Evolutionary conservation across 345 rosid species (phyloP).

Genomic region (Camelina neglecta): DNA sequence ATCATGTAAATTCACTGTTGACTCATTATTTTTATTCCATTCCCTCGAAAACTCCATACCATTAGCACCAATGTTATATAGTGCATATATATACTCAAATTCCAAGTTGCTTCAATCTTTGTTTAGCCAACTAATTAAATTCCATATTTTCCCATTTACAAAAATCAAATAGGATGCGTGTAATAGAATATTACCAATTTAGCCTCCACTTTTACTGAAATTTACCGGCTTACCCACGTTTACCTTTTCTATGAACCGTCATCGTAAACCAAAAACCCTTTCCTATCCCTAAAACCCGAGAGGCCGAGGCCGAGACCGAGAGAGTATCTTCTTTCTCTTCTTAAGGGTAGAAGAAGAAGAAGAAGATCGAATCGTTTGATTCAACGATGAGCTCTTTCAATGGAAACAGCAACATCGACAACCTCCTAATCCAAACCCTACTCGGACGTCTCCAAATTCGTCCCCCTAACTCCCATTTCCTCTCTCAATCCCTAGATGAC

Average conservation of each 20-base stretch:
- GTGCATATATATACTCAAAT: no score
- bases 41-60: no score
- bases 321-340: not conserved
- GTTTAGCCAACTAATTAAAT: not conserved
- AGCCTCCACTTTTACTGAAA: not conserved
- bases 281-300: constrained; percentile 41
- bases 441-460: constrained; percentile 89
- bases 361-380: constrained; percentile 2
- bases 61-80: no score
- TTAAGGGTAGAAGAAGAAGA: not conserved
- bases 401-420: constrained; percentile 65
- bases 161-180: not conserved
- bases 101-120: not conserved
- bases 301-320: not conserved
- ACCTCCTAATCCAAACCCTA: constrained; percentile 73
- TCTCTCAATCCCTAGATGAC: constrained; percentile 84
- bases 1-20: no score
- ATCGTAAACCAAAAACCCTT: constrained; percentile 36
- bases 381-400: constrained; percentile 64
- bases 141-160: no score
- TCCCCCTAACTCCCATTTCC: constrained; percentile 56
- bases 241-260: not conserved
- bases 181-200: not conserved
- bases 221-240: not conserved
- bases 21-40: no score